Percentiles rank a stretch among this genome's conserved stretches.
Evolutionary conservation across 768 basidiomycete species (phyloP).

Genomic region (Clitopilus passeckerianus): DNA sequence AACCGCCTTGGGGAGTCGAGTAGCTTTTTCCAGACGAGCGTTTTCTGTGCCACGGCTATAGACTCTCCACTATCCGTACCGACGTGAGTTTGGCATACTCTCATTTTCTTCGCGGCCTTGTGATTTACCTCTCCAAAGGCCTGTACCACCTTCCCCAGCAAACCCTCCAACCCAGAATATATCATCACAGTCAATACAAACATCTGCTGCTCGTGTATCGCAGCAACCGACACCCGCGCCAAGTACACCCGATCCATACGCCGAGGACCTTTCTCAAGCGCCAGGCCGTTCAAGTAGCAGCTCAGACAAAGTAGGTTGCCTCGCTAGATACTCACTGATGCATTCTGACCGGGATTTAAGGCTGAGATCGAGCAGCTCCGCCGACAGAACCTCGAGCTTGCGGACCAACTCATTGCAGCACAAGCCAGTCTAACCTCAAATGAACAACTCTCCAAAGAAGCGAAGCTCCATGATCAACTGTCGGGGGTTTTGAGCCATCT

Average conservation of each 20-base stretch:
- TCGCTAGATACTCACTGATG: not conserved
- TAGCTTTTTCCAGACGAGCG: no score
- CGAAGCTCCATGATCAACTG: not conserved
- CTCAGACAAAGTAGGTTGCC: not conserved
- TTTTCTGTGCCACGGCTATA: no score
- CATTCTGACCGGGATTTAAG: not conserved
- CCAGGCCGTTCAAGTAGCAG: not conserved
- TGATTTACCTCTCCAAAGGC: not conserved
- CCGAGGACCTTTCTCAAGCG: conserved; percentile 11
- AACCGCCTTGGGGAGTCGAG: no score
- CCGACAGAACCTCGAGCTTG: not conserved
- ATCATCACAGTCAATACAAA: not conserved
- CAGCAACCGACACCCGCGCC: conserved; percentile 47
- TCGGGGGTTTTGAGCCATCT: not conserved
- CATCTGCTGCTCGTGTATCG: not conserved
- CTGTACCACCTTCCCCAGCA: not conserved
- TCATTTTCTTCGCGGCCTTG: no score
- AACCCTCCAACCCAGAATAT: not conserved
- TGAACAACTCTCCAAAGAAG: not conserved
- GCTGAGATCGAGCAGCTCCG: not conserved
- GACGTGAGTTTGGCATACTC: no score
- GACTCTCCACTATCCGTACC: no score
- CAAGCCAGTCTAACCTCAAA: not conserved
- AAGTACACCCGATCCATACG: conserved; percentile 21
- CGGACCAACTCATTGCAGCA: not conserved